A percentile compares a stretch with the other conserved stretches of the same genome.
phyloP scores from a whole-genome alignment of 2,329 filamentous ascomycete genomes.

The Acephala macrosclerotiorum region DNA sequence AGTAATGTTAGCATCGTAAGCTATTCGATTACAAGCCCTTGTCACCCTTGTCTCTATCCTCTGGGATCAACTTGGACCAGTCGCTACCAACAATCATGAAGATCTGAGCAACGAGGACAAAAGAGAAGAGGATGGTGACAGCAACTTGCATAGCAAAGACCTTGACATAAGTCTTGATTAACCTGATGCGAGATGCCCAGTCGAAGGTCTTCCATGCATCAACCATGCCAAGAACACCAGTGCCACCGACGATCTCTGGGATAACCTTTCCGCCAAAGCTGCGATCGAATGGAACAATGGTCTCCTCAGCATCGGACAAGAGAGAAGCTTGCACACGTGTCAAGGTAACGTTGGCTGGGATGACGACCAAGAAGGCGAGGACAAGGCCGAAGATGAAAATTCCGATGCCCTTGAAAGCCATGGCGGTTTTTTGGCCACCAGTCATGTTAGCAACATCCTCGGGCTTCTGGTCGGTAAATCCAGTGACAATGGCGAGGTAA shows the following conservation, averaged over 20 bases:
- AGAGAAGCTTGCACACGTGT: conserved; percentile 87
- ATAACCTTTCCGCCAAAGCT: conserved; percentile 80
- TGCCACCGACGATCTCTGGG: conserved; percentile 76
- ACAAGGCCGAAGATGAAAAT: conserved; percentile 55
- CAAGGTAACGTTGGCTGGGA: conserved; percentile 80
- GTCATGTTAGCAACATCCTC: conserved; percentile 35
- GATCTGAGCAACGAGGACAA: conserved; percentile 60
- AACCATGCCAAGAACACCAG: conserved; percentile 72
- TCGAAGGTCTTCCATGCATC: conserved; percentile 85
- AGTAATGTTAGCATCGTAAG: not conserved
- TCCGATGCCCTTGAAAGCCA: conserved; percentile 53
- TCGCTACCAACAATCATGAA: conserved; percentile 53
- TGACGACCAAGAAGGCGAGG: conserved; percentile 67
- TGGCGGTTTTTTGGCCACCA: conserved; percentile 48
- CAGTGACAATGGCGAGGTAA: conserved; percentile 53
- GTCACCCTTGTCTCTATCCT: conserved; percentile 20
- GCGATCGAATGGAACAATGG: conserved; percentile 90
- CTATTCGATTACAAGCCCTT: not conserved
- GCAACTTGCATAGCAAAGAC: conserved; percentile 63
- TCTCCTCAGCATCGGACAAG: conserved; percentile 80
- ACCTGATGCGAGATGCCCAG: conserved; percentile 72
- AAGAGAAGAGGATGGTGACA: conserved; percentile 53
- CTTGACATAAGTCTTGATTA: conserved; percentile 80
- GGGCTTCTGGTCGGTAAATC: conserved; percentile 24
- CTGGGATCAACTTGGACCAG: conserved; percentile 27